Conservation (phyloP, 2,329 filamentous ascomycete species). For the Didymellaceae sp. region DNA sequence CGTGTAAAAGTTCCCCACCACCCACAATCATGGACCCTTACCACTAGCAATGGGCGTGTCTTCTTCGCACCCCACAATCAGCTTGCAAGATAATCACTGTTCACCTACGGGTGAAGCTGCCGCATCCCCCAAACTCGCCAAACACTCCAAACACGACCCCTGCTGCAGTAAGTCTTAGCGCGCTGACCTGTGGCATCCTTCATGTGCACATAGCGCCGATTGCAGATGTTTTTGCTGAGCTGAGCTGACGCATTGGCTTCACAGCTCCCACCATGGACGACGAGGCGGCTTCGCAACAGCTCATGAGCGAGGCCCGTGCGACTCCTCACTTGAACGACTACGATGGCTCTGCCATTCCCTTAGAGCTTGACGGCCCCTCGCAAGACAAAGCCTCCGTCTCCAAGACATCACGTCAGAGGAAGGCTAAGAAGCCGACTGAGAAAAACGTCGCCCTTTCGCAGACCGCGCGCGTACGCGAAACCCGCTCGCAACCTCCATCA, state of each 20-base stretch:
- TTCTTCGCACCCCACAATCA: conserved; percentile 24
- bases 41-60: conserved; percentile 23
- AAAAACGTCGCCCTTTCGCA: not conserved
- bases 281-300: conserved; percentile 28
- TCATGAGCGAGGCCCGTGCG: conserved; percentile 24
- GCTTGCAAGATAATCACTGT: conserved; percentile 5
- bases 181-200: conserved; percentile 1
- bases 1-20: not conserved
- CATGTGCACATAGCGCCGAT: not conserved
- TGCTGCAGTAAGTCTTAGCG: conserved; percentile 25
- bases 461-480: not conserved
- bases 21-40: not conserved
- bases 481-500: not conserved
- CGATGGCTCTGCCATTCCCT: conserved; percentile 5
- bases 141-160: conserved; percentile 11
- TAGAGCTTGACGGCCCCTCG: conserved; percentile 1
- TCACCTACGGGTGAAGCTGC: not conserved
- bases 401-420: not conserved
- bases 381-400: not conserved
- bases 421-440: not conserved
- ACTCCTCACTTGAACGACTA: conserved; percentile 1
- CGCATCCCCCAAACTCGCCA: conserved; percentile 15
- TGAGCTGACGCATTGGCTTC: conserved; percentile 18
- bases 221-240: not conserved
- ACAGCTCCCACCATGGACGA: conserved; percentile 30